Evolutionary conservation across 1,139 yeast genomes (phyloP).

Genomic region (Magnusiomyces ingens): DNA sequence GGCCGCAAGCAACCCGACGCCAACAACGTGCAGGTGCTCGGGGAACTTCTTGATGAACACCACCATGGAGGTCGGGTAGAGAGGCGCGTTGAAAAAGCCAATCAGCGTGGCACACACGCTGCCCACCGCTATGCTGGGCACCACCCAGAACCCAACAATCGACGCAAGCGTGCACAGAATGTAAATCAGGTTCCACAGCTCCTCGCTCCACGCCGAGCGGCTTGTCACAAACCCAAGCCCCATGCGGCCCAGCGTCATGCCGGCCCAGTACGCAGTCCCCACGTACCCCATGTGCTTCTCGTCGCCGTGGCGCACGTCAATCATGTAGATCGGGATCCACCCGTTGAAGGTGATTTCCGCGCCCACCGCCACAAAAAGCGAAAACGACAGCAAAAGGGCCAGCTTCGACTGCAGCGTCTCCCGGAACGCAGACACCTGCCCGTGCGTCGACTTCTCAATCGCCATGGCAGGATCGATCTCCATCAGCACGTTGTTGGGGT

Average conservation of each 20-base stretch:
- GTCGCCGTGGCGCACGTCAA: conserved; percentile 48
- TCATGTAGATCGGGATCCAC: conserved; percentile 61
- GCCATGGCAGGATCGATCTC: neutral
- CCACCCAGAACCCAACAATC: conserved; percentile 28
- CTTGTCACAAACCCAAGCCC: conserved; percentile 35
- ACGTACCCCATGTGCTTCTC: conserved; percentile 49
- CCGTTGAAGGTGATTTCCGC: conserved; percentile 64
- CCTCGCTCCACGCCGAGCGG: conserved; percentile 23
- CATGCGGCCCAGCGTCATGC: conserved; percentile 56
- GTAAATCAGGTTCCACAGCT: conserved; percentile 20
- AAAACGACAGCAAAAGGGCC: conserved; percentile 50
- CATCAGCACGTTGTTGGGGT: neutral
- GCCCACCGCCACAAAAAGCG: conserved; percentile 59
- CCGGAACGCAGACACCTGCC: no score
- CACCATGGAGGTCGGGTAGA: conserved; percentile 70
- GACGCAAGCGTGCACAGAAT: conserved; percentile 21
- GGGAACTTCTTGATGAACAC: conserved; percentile 62
- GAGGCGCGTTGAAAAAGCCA: conserved; percentile 72
- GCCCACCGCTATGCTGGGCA: conserved; percentile 25
- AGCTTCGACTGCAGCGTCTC: conserved; percentile 18
- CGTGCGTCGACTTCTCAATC: no score
- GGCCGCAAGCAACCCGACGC: conserved; percentile 71
- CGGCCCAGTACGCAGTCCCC: conserved; percentile 68
- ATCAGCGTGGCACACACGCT: conserved; percentile 42
- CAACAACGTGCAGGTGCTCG: conserved; percentile 51